A percentile compares a stretch with the other conserved stretches of the same genome.
Conservation (phyloP, 116 monocot genomes). For the Cymodocea nodosa region DNA sequence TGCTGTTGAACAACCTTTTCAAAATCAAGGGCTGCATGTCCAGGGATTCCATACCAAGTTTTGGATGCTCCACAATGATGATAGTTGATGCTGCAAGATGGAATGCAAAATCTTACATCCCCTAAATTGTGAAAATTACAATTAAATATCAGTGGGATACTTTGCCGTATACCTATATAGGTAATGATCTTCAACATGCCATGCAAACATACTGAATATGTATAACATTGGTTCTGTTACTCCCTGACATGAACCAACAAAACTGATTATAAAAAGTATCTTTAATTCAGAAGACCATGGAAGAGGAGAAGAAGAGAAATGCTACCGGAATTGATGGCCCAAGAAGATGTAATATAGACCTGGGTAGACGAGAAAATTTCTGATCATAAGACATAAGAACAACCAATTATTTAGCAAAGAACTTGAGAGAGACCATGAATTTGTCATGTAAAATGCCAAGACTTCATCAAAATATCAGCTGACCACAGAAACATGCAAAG, state of each 20-base stretch:
- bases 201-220: conserved; percentile 99
- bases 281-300: background rate
- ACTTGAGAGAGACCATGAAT: too few relatives aligned
- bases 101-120: background rate
- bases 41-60: conserved; percentile 99
- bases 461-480: too few relatives aligned
- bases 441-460: too few relatives aligned
- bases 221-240: conserved; percentile 99
- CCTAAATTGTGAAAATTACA: background rate
- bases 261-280: background rate
- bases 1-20: conserved; percentile 52
- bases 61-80: conserved; percentile 98
- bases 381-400: conserved; percentile 12
- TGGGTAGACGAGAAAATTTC: conserved; percentile 63
- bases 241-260: conserved; percentile 44
- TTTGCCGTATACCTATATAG: conserved; percentile 58
- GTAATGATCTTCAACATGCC: conserved; percentile 99
- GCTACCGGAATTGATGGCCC: conserved; percentile 57
- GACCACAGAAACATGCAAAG: background rate
- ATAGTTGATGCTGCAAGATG: conserved; percentile 75
- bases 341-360: conserved; percentile 56
- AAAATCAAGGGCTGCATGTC: conserved; percentile 70
- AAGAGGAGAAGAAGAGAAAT: background rate
- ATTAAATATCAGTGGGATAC: background rate
- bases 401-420: background rate